These are phyloP conservation scores for Ophiostoma australiae DNA, from an alignment of 2,329 filamentous ascomycete species.

Conservation along the genomic window DNA sequence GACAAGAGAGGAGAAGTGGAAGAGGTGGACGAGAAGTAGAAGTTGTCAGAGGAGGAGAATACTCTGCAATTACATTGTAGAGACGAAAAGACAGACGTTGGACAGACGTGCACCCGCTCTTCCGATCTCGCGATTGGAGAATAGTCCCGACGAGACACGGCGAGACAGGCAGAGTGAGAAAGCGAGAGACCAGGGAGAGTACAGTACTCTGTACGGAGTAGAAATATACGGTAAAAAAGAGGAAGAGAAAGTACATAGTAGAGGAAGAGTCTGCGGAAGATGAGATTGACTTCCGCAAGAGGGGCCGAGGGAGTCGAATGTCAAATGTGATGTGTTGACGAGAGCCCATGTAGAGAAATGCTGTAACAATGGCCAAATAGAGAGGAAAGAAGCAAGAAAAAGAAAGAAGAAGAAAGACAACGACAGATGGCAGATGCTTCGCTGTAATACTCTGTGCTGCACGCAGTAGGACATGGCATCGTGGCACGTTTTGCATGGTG, in stretches of 20 bases:
- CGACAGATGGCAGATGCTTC: slow-evolving; percentile 2
- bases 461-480: neutral
- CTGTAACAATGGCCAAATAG: no score
- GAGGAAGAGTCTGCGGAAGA: neutral
- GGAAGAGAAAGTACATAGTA: neutral
- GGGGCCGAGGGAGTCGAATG: neutral
- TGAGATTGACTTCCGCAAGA: slow-evolving; percentile 1
- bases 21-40: neutral
- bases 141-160: neutral
- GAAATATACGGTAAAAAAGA: neutral
- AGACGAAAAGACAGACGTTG: neutral
- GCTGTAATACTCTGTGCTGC: neutral
- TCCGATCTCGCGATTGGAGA: neutral
- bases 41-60: neutral
- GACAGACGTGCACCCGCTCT: neutral
- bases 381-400: no score
- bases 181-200: no score
- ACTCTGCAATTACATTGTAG: neutral
- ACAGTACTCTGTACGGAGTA: neutral
- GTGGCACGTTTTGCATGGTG: slow-evolving; percentile 12
- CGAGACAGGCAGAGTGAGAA: neutral
- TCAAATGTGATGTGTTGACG: neutral
- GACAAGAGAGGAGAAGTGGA: neutral
- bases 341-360: neutral
- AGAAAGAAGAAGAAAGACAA: no score